These are phyloP conservation scores for Beauveria caledonica DNA, from an alignment of 2,329 filamentous ascomycete species.

Conservation along the genomic window DNA sequence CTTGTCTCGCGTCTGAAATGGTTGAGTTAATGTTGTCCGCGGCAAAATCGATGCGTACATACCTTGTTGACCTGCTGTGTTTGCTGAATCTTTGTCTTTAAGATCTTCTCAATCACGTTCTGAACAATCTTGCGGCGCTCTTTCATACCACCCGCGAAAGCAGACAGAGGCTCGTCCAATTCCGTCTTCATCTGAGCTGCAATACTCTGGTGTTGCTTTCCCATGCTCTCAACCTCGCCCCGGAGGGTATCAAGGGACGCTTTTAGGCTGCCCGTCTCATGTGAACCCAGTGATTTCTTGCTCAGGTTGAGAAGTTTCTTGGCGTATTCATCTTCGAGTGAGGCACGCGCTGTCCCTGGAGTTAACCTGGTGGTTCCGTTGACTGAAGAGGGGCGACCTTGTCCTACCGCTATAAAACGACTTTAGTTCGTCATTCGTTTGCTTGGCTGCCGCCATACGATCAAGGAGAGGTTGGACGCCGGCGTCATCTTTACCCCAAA, in stretches of 20 bases:
- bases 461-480: conserved; percentile 85
- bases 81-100: conserved; percentile 90
- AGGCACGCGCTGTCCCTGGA: conserved; percentile 59
- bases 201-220: conserved; percentile 84
- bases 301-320: conserved; percentile 79
- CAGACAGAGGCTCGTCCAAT: conserved; percentile 83
- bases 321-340: conserved; percentile 94
- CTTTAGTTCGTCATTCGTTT: conserved; percentile 88
- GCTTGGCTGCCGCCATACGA: conserved; percentile 91
- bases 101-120: conserved; percentile 82
- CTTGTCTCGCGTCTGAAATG: conserved; percentile 66
- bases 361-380: neutral
- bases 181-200: conserved; percentile 93
- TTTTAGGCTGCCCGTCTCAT: conserved; percentile 76
- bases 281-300: conserved; percentile 81
- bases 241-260: conserved; percentile 80
- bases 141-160: conserved; percentile 92
- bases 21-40: conserved; percentile 14
- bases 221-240: conserved; percentile 86
- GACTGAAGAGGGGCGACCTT: too few species aligned
- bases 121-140: conserved; percentile 96
- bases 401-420: conserved; percentile 73
- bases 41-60: conserved; percentile 15
- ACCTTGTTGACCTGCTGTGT: conserved; percentile 89
- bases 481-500: conserved; percentile 98